Conservation (phyloP, 1,284 basidiomycete species). For the Ceratobasidium sp. region DNA sequence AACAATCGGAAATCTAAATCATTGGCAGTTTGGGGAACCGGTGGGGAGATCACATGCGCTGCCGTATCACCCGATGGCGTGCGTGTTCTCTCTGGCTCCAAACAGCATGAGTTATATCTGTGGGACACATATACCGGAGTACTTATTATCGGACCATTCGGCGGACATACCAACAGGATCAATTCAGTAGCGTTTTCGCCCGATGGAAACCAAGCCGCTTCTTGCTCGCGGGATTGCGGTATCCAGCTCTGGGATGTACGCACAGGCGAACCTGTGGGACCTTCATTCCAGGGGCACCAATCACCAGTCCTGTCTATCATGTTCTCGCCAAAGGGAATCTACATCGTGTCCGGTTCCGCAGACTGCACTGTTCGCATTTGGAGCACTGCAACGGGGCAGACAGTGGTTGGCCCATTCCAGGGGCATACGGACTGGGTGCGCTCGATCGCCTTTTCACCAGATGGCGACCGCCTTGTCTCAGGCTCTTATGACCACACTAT, state of each 20-base stretch:
- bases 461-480: constrained; percentile 2
- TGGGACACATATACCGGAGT: too few relatives aligned
- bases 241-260: constrained; percentile 30
- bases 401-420: neutral
- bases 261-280: neutral
- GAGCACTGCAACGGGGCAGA: neutral
- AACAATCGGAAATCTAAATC: neutral
- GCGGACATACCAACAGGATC: constrained; percentile 11
- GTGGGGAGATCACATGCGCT: neutral
- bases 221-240: constrained; percentile 21
- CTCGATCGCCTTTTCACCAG: constrained; percentile 4
- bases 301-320: neutral
- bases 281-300: neutral
- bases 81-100: too few relatives aligned
- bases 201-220: constrained; percentile 13
- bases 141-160: too few relatives aligned
- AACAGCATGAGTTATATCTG: too few relatives aligned
- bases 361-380: neutral
- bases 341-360: neutral
- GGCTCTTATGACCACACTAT: constrained; percentile 5
- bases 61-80: constrained; percentile 11
- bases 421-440: neutral
- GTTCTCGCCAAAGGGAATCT: neutral
- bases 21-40: neutral
- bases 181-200: constrained; percentile 25